phyloP scores from a whole-genome alignment of 164 flowering plant genomes.

The Vitis rotundifolia region DNA sequence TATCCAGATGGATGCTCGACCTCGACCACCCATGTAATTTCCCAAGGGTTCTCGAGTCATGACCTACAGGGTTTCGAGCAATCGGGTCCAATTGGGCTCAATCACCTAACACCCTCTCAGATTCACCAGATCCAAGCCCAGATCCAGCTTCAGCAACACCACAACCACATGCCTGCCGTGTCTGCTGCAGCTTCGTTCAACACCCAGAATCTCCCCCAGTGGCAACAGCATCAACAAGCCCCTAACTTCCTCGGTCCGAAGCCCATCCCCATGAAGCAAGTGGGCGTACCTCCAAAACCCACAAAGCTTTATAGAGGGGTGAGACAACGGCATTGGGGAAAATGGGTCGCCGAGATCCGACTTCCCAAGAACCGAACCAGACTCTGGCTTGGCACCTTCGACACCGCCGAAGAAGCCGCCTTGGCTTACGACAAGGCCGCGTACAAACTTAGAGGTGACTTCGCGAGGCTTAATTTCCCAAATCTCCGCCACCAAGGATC shows the following conservation, averaged over 20 bases:
- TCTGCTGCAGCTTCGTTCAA: slow-evolving; percentile 5
- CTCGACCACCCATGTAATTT: slow-evolving; percentile 33
- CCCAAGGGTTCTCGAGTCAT: slow-evolving; percentile 27
- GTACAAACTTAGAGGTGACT: slow-evolving; percentile 83
- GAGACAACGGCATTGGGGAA: slow-evolving; percentile 93
- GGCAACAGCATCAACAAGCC: slow-evolving; percentile 12
- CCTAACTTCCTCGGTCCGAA: slow-evolving; percentile 49
- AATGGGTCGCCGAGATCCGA: slow-evolving; percentile 95
- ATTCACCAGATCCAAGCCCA: slow-evolving; percentile 67
- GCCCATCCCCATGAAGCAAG: slow-evolving; percentile 62
- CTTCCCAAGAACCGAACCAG: slow-evolving; percentile 85
- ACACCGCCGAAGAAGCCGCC: slow-evolving; percentile 93
- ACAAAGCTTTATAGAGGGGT: slow-evolving; percentile 90
- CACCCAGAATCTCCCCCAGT: slow-evolving; percentile 13
- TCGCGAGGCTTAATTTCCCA: slow-evolving; percentile 84
- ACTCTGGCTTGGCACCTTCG: slow-evolving; percentile 94
- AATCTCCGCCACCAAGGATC: slow-evolving; percentile 57
- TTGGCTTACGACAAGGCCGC: slow-evolving; percentile 91
- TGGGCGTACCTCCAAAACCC: slow-evolving; percentile 61
- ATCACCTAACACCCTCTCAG: slow-evolving; percentile 52
- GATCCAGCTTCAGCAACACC: slow-evolving; percentile 34
- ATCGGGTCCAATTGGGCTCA: slow-evolving; percentile 45
- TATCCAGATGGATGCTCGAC: slow-evolving; percentile 32
- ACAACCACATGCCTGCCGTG: slow-evolving; percentile 8
- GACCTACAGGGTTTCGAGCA: slow-evolving; percentile 29